Conservation (phyloP, 2,329 filamentous ascomycete genomes). For the Calonectria naviculata region DNA sequence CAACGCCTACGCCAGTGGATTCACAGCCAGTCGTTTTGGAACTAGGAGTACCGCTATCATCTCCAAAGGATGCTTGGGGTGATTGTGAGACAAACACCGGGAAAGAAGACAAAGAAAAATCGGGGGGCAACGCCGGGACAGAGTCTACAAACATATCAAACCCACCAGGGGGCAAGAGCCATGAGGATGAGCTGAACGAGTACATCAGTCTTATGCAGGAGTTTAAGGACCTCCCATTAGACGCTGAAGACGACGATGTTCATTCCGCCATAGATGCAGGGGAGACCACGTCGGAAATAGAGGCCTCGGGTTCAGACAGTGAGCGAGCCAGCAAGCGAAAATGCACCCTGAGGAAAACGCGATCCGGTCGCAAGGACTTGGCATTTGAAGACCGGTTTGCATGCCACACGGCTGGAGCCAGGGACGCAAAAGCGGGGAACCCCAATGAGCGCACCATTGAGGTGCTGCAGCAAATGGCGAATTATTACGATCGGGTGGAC, state of each 20-base stretch:
- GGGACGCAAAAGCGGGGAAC: slow-evolving; percentile 59
- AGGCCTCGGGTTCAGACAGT: slow-evolving; percentile 35
- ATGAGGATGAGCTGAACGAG: slow-evolving; percentile 68
- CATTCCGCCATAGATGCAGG: slow-evolving; percentile 27
- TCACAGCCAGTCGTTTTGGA: slow-evolving; percentile 43
- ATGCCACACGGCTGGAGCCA: slow-evolving; percentile 64
- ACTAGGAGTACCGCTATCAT: slow-evolving; percentile 19
- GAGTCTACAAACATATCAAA: background rate
- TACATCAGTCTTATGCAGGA: slow-evolving; percentile 73
- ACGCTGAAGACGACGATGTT: slow-evolving; percentile 60
- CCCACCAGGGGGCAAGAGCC: background rate
- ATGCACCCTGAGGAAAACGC: slow-evolving; percentile 31
- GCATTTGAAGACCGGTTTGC: slow-evolving; percentile 62
- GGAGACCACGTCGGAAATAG: slow-evolving; percentile 25
- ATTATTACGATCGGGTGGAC: slow-evolving; percentile 79
- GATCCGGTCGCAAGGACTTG: slow-evolving; percentile 41
- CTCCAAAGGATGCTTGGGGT: background rate
- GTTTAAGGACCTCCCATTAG: slow-evolving; percentile 68
- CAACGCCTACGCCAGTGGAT: slow-evolving; percentile 30
- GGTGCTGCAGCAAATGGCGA: slow-evolving; percentile 80
- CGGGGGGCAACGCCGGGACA: background rate
- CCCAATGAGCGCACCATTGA: slow-evolving; percentile 83
- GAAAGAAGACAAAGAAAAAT: background rate
- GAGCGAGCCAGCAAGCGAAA: slow-evolving; percentile 30
- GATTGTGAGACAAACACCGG: background rate